phyloP scores from a whole-genome alignment of 768 basidiomycete genomes.

The Lactifluus hygrophoroides region DNA sequence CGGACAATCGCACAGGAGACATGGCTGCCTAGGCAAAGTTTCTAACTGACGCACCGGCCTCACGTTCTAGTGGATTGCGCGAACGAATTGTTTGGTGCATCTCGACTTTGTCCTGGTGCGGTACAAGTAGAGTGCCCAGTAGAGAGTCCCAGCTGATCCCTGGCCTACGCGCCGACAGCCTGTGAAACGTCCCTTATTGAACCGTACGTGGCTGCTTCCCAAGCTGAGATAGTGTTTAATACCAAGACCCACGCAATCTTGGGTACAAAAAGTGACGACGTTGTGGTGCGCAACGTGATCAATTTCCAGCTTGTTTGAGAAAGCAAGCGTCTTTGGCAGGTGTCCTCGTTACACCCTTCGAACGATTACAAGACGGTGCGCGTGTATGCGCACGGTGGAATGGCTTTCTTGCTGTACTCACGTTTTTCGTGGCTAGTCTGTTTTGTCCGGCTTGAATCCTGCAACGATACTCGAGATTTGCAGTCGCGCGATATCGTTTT shows the following conservation, averaged over 20 bases:
- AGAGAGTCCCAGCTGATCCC: conserved; percentile 1
- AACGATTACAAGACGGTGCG: conserved; percentile 87
- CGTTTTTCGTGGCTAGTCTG: conserved; percentile 44
- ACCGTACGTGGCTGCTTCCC: conserved; percentile 42
- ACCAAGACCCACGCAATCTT: neutral
- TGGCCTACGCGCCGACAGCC: conserved; percentile 35
- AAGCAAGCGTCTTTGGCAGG: conserved; percentile 32
- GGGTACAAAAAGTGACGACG: conserved; percentile 25
- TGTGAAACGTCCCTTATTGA: conserved; percentile 76
- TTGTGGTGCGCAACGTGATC: conserved; percentile 23
- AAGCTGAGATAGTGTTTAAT: conserved; percentile 3
- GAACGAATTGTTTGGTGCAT: conserved; percentile 69
- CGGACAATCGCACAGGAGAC: neutral
- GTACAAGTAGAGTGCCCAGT: neutral
- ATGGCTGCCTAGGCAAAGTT: neutral
- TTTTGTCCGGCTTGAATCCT: conserved; percentile 72
- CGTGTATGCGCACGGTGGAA: conserved; percentile 29
- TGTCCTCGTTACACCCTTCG: conserved; percentile 75
- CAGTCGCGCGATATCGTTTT: conserved; percentile 81
- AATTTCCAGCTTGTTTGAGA: neutral
- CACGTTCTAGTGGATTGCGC: conserved; percentile 62
- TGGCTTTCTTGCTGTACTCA: conserved; percentile 1
- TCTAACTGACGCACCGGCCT: neutral
- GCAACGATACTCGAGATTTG: conserved; percentile 74
- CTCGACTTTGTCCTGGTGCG: conserved; percentile 70